Conservation (phyloP, 352 stramenopile genomes). For the Phytophthora pluvialis region DNA sequence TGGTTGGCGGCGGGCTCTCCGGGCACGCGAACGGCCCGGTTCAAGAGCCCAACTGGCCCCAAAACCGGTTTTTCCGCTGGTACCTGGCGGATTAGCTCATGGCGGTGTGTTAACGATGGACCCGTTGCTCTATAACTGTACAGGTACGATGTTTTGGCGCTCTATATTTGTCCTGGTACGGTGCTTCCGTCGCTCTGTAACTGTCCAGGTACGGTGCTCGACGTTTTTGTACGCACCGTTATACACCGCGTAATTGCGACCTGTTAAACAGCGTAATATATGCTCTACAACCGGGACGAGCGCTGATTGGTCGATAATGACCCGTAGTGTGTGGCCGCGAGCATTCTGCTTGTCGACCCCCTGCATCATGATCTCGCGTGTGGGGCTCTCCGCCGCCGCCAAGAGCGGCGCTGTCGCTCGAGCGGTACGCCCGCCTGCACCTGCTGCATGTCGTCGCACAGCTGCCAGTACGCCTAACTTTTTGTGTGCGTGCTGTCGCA, state of each 20-base stretch:
- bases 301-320: neutral
- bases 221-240: too few relatives aligned
- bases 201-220: too few relatives aligned
- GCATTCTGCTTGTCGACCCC: slow-evolving; percentile 30
- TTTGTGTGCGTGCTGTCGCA: slow-evolving; percentile 21
- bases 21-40: too few relatives aligned
- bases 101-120: too few relatives aligned
- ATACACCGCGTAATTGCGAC: neutral
- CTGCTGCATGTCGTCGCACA: neutral
- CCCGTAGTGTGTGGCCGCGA: slow-evolving; percentile 27
- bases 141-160: too few relatives aligned
- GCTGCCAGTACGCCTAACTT: neutral
- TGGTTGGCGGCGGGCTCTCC: too few relatives aligned
- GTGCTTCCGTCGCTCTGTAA: too few relatives aligned
- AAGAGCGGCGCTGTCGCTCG: slow-evolving; percentile 38
- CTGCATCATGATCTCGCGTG: slow-evolving; percentile 41
- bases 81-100: too few relatives aligned
- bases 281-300: neutral
- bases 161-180: too few relatives aligned
- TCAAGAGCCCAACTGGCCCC: too few relatives aligned
- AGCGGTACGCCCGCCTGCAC: slow-evolving; percentile 30
- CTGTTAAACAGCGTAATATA: neutral
- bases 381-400: slow-evolving; percentile 33
- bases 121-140: too few relatives aligned
- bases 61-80: too few relatives aligned